These are phyloP conservation scores for Phaeophleospora eucalypticola DNA, from an alignment of 2,329 filamentous ascomycete species.

Conservation along the genomic window DNA sequence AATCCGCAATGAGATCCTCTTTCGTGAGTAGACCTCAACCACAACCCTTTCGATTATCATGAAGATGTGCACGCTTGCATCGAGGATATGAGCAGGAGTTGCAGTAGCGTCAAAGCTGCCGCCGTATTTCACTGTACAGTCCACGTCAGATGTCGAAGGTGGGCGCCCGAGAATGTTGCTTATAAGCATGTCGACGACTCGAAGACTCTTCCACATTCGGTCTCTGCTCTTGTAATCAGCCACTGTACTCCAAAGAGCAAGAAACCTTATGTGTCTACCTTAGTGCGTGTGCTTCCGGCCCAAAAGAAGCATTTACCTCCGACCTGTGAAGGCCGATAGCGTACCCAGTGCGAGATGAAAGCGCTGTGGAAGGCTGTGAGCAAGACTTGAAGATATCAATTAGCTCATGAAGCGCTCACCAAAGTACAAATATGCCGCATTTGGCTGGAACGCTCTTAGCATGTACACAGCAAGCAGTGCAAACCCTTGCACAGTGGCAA, in stretches of 20 bases:
- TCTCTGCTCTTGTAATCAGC: conserved; percentile 31
- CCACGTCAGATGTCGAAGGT: conserved; percentile 51
- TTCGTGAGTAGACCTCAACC: conserved; percentile 44
- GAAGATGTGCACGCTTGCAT: conserved; percentile 43
- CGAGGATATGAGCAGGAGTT: conserved; percentile 31
- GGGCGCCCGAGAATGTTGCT: conserved; percentile 51
- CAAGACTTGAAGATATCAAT: background rate
- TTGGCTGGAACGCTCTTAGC: conserved; percentile 49
- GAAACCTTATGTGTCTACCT: conserved; percentile 3
- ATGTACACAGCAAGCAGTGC: conserved; percentile 50
- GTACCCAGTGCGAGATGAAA: conserved; percentile 51
- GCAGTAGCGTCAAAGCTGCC: conserved; percentile 10
- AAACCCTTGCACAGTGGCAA: conserved; percentile 51
- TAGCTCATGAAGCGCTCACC: conserved; percentile 26
- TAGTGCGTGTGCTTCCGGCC: conserved; percentile 33
- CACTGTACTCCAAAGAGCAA: background rate
- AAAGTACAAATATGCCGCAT: conserved; percentile 51
- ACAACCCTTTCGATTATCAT: conserved; percentile 47
- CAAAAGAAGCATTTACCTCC: conserved; percentile 50
- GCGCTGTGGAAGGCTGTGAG: conserved; percentile 14
- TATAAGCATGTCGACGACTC: conserved; percentile 50
- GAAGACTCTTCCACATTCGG: conserved; percentile 51
- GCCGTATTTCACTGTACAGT: conserved; percentile 41
- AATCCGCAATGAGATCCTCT: conserved; percentile 39
- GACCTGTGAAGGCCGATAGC: conserved; percentile 51